Conservation (phyloP, 2,329 filamentous ascomycete species). For the Zalaria obscura region DNA sequence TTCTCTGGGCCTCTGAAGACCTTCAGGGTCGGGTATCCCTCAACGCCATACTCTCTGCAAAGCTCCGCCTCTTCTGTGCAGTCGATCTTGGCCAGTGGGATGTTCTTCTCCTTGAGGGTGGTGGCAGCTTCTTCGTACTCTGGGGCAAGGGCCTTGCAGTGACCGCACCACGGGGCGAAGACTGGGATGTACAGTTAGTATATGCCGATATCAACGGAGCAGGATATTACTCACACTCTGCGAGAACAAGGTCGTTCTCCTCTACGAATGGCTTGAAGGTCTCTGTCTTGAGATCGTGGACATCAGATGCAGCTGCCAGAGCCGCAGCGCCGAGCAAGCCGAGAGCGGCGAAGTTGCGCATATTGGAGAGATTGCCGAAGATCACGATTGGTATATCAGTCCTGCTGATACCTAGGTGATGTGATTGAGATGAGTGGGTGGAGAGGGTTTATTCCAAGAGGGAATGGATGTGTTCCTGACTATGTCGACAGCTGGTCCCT, state of each 20-base stretch:
- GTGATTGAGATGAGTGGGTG: no score
- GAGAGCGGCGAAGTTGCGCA: constrained; percentile 15
- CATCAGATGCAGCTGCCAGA: constrained; percentile 60
- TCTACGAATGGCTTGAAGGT: constrained; percentile 79
- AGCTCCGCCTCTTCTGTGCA: constrained; percentile 91
- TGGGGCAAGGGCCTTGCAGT: constrained; percentile 95
- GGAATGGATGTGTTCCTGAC: no score
- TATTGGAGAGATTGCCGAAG: constrained; percentile 1
- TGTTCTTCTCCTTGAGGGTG: constrained; percentile 74
- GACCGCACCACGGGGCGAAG: constrained; percentile 92
- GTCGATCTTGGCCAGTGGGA: constrained; percentile 75
- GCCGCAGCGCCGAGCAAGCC: constrained; percentile 40
- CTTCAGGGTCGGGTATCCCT: constrained; percentile 98
- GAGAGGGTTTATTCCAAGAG: no score
- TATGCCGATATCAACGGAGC: neutral
- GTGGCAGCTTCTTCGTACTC: constrained; percentile 84
- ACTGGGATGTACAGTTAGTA: constrained; percentile 33
- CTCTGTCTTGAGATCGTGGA: constrained; percentile 70
- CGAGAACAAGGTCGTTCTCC: constrained; percentile 75
- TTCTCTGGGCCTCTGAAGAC: constrained; percentile 88
- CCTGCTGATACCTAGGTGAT: no score
- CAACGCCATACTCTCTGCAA: constrained; percentile 78
- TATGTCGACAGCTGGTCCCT: no score
- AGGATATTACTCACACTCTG: constrained; percentile 58
- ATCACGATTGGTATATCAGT: no score